phyloP scores from a whole-genome alignment of 805 yeast genomes.

The Kazachstania africana region DNA sequence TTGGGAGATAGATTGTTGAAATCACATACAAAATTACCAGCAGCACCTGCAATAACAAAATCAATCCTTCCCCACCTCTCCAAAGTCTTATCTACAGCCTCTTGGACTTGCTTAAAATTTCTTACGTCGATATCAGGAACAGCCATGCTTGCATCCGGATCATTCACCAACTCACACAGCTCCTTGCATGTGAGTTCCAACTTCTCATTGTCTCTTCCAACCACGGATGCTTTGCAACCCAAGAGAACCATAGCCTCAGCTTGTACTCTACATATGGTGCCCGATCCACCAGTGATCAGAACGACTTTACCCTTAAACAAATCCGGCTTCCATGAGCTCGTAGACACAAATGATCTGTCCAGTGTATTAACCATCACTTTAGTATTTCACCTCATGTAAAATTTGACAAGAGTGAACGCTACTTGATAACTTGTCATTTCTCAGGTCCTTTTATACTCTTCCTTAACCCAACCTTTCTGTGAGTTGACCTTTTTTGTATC shows the following conservation, averaged over 20 bases:
- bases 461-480: too few species aligned
- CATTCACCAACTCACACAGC: conserved; percentile 38
- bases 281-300: conserved; percentile 93
- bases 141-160: conserved; percentile 41
- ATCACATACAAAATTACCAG: conserved; percentile 83
- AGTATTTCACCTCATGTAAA: too few species aligned
- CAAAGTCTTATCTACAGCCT: conserved; percentile 59
- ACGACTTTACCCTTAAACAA: conserved; percentile 76
- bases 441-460: too few species aligned
- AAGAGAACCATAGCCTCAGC: conserved; percentile 70
- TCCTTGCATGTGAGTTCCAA: conserved; percentile 61
- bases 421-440: too few species aligned
- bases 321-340: conserved; percentile 39
- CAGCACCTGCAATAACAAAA: conserved; percentile 88
- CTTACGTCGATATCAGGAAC: conserved; percentile 72
- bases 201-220: conserved; percentile 65
- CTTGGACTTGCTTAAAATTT: conserved; percentile 41
- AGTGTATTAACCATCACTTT: conserved; percentile 22
- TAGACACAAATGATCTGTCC: conserved; percentile 18
- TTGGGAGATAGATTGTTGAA: conserved; percentile 68
- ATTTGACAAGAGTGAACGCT: too few species aligned
- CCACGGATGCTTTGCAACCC: conserved; percentile 79
- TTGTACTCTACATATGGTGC: conserved; percentile 88
- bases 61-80: conserved; percentile 66
- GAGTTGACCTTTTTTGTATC: too few species aligned